Conservation (phyloP, 257 asterid species). For the Gardenia jasminoides region DNA sequence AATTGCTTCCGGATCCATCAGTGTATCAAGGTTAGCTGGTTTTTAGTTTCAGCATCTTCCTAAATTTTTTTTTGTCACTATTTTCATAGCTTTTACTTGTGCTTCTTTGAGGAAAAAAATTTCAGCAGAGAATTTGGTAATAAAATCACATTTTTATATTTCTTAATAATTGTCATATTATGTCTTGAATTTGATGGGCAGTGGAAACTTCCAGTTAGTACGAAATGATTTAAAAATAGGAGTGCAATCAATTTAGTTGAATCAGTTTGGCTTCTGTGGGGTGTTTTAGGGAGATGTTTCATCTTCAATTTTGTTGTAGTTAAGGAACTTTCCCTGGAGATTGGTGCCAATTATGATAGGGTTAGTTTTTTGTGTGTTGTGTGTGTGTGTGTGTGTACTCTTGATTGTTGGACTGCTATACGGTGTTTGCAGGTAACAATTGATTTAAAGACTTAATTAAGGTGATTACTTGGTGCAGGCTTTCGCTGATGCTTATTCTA, state of each 20-base stretch:
- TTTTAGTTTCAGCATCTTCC: constrained; percentile 6
- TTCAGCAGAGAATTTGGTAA: neutral
- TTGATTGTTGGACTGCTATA: neutral
- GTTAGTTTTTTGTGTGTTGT: too few relatives aligned
- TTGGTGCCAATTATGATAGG: neutral
- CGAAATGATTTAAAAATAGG: neutral
- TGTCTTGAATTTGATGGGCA: neutral
- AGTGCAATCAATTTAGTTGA: neutral
- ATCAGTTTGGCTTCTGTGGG: neutral
- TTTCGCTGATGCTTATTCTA: constrained; percentile 95
- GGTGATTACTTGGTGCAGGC: constrained; percentile 52
- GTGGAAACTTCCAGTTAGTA: neutral
- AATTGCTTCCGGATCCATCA: constrained; percentile 99
- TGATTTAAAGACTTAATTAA: neutral
- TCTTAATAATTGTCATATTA: neutral
- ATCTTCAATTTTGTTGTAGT: too few relatives aligned
- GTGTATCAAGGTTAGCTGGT: constrained; percentile 81
- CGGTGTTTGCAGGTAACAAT: neutral
- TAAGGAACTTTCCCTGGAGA: neutral
- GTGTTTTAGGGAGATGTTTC: too few relatives aligned
- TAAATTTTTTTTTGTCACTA: neutral
- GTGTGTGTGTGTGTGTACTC: neutral
- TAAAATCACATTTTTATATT: neutral
- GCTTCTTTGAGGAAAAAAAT: constrained; percentile 11
- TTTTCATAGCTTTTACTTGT: neutral